These are phyloP conservation scores for Kodamaea restingae DNA, from an alignment of 805 yeast genomes.

Conservation along the genomic window DNA sequence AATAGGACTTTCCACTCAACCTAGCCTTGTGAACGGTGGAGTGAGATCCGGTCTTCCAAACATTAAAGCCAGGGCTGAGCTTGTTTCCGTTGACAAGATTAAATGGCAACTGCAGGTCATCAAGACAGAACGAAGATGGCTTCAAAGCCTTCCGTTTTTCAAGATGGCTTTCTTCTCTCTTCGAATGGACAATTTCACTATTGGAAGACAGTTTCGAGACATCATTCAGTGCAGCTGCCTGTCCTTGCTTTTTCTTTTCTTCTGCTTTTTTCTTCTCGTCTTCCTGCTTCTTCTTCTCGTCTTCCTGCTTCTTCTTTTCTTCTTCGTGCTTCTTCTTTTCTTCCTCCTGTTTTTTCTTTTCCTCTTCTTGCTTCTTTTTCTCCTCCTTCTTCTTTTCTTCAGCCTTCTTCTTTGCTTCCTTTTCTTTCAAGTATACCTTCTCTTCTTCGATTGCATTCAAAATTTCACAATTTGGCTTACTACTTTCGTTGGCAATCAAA, in stretches of 20 bases:
- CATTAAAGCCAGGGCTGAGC: conserved; percentile 20
- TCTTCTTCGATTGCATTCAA: conserved; percentile 10
- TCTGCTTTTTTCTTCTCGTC: conserved; percentile 5
- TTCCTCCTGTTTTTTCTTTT: conserved; percentile 10
- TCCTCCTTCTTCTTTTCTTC: conserved; percentile 5
- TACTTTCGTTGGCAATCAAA: conserved; percentile 8
- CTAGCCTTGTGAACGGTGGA: conserved; percentile 15
- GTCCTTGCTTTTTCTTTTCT: conserved; percentile 1
- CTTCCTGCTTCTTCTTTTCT: conserved; percentile 10
- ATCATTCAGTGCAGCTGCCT: no score
- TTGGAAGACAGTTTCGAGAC: no score
- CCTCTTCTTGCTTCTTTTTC: conserved; percentile 5
- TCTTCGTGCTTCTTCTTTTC: conserved; percentile 9
- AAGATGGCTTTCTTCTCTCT: conserved; percentile 1
- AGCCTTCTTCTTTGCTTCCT: conserved; percentile 6
- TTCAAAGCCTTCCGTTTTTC: conserved; percentile 7
- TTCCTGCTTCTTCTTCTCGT: conserved; percentile 8
- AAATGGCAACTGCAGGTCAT: conserved; percentile 15
- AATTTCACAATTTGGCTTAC: conserved; percentile 14
- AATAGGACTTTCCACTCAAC: conserved; percentile 19
- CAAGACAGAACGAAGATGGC: conserved; percentile 16
- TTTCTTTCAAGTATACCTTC: conserved; percentile 10
- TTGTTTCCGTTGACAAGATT: conserved; percentile 18
- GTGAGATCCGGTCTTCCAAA: conserved; percentile 14
- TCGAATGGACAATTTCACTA: no score